phyloP scores from a whole-genome alignment of 495 filamentous ascomycete species.

The Ascodesmis nigricans region DNA sequence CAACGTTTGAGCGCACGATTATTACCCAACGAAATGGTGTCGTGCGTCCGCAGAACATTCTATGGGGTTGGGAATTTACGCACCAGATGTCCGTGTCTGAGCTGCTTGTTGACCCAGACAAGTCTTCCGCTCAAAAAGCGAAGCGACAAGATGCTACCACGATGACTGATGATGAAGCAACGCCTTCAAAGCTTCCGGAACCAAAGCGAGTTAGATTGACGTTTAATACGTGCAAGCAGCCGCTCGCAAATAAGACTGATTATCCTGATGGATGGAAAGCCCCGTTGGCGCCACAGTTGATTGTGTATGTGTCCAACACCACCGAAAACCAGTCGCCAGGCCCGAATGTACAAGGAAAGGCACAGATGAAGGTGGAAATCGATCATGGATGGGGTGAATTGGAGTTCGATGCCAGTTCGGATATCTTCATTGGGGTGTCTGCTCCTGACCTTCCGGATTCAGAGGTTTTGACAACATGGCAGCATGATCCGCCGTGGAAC shows the following conservation, averaged over 20 bases:
- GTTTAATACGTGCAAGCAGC: constrained; percentile 60
- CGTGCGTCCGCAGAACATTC: constrained; percentile 13
- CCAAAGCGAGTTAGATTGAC: constrained; percentile 48
- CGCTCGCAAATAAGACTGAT: constrained; percentile 27
- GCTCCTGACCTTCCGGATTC: constrained; percentile 36
- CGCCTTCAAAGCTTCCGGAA: constrained; percentile 13
- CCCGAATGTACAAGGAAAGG: constrained; percentile 27
- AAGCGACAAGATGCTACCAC: constrained; percentile 1
- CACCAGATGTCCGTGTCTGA: constrained; percentile 12
- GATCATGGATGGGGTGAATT: constrained; percentile 39
- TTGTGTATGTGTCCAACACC: constrained; percentile 53
- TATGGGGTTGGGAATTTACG: constrained; percentile 13
- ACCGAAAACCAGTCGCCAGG: constrained; percentile 44
- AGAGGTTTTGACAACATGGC: constrained; percentile 29
- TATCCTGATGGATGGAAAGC: constrained; percentile 19
- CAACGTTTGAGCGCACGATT: too few species aligned
- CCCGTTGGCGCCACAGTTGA: constrained; percentile 40
- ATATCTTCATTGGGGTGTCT: constrained; percentile 53
- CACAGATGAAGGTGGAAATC: constrained; percentile 27
- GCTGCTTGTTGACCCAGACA: constrained; percentile 5
- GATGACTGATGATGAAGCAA: constrained; percentile 18
- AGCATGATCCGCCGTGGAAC: constrained; percentile 30
- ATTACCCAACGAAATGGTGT: constrained; percentile 13
- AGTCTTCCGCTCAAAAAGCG: not conserved
- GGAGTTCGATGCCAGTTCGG: constrained; percentile 30